Conservation (phyloP, 2,329 filamentous ascomycete species). For the Aspergillus quadricinctus region DNA sequence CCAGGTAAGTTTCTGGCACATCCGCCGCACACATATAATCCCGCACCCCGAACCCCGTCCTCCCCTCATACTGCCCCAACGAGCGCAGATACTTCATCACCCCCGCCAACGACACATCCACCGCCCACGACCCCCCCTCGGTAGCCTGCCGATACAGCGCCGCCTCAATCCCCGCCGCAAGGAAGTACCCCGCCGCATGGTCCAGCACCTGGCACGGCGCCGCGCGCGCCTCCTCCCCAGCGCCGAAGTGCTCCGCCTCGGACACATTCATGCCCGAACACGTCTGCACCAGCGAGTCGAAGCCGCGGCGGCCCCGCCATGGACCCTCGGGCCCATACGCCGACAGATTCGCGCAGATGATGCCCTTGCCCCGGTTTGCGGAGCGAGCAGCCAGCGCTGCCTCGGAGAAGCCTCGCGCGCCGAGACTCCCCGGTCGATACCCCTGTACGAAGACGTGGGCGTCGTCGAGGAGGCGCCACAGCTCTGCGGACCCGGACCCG, state of each 20-base stretch:
- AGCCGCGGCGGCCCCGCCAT: conserved; percentile 47
- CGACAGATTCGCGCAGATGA: conserved; percentile 51
- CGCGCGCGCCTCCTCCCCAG: conserved; percentile 37
- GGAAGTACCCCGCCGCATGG: conserved; percentile 52
- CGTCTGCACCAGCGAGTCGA: conserved; percentile 55
- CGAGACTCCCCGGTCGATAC: conserved; percentile 47
- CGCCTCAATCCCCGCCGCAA: conserved; percentile 51
- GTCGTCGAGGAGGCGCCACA: conserved; percentile 28
- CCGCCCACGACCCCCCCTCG: conserved; percentile 47
- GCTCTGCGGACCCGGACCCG: conserved; percentile 20
- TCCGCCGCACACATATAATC: conserved; percentile 30
- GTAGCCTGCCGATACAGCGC: conserved; percentile 47
- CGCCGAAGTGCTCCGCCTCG: conserved; percentile 47
- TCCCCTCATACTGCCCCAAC: conserved; percentile 48
- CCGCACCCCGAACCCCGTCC: conserved; percentile 40
- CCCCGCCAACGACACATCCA: conserved; percentile 54
- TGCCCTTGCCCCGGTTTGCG: conserved; percentile 29
- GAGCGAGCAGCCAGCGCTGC: conserved; percentile 38
- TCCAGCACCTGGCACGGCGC: conserved; percentile 55
- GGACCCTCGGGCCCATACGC: conserved; percentile 50
- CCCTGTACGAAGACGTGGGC: conserved; percentile 45
- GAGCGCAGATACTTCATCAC: conserved; percentile 54
- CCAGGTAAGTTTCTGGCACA: conserved; percentile 35
- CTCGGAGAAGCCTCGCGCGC: conserved; percentile 39
- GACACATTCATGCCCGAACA: conserved; percentile 54